phyloP scores from a whole-genome alignment of 352 stramenopile genomes.

The Phytophthora cactorum region DNA sequence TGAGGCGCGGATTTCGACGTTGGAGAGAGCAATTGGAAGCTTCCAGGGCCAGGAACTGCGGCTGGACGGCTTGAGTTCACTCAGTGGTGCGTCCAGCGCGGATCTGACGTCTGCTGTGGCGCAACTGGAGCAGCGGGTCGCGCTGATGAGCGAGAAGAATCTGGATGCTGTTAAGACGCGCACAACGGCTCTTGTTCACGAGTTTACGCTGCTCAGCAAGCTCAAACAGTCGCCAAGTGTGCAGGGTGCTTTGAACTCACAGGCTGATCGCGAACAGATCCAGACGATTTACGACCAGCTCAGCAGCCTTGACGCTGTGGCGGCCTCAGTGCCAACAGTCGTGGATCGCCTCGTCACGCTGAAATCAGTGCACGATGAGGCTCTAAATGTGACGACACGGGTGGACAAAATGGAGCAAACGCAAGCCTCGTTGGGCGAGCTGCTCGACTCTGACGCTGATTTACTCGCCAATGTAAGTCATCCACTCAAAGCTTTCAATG shows the following conservation, averaged over 20 bases:
- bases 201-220: slow-evolving; percentile 82
- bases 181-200: slow-evolving; percentile 75
- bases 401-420: slow-evolving; percentile 71
- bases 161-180: slow-evolving; percentile 81
- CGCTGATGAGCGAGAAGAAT: slow-evolving; percentile 78
- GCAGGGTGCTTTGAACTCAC: slow-evolving; percentile 58
- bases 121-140: slow-evolving; percentile 72
- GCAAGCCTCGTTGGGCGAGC: slow-evolving; percentile 53
- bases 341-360: slow-evolving; percentile 79
- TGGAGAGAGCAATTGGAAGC: slow-evolving; percentile 66
- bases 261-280: slow-evolving; percentile 72
- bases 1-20: slow-evolving; percentile 61
- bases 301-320: slow-evolving; percentile 60
- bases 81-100: slow-evolving; percentile 23
- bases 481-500: too few species aligned
- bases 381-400: slow-evolving; percentile 49
- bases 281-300: slow-evolving; percentile 79
- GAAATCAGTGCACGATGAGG: slow-evolving; percentile 77
- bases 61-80: slow-evolving; percentile 44
- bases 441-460: slow-evolving; percentile 68
- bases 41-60: slow-evolving; percentile 59
- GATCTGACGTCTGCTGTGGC: slow-evolving; percentile 58
- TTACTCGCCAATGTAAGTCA: slow-evolving; percentile 75
- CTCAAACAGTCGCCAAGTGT: slow-evolving; percentile 75
- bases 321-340: slow-evolving; percentile 63